phyloP scores from a whole-genome alignment of 2,329 filamentous ascomycete genomes.

The Fusarium burgessii region DNA sequence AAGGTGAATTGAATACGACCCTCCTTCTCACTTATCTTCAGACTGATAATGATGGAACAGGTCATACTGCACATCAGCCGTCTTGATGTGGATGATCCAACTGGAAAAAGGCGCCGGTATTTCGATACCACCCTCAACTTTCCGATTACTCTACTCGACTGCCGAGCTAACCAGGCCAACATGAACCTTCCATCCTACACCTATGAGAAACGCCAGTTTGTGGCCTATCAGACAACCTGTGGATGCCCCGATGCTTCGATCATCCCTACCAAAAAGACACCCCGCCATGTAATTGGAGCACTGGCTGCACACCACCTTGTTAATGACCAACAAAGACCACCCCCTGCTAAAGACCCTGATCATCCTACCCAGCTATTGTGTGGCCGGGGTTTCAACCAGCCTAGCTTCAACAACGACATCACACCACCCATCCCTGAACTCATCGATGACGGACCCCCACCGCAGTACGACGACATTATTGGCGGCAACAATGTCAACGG shows the following conservation, averaged over 20 bases:
- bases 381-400: background rate
- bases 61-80: background rate
- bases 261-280: background rate
- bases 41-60: background rate
- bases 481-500: background rate
- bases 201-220: background rate
- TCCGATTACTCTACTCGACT: background rate
- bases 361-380: background rate
- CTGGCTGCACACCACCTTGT: background rate
- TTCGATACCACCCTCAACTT: background rate
- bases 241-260: background rate
- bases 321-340: background rate
- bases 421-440: background rate
- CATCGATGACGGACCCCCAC: background rate
- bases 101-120: background rate
- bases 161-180: background rate
- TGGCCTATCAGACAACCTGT: background rate
- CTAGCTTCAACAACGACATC: background rate
- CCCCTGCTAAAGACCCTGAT: background rate
- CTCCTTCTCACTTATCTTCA: background rate
- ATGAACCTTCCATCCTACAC: background rate
- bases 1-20: background rate
- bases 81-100: background rate
- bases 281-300: background rate
- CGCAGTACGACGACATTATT: background rate